Evolutionary conservation across 805 yeast species (phyloP).

Genomic region (Ascoidea asiatica): DNA sequence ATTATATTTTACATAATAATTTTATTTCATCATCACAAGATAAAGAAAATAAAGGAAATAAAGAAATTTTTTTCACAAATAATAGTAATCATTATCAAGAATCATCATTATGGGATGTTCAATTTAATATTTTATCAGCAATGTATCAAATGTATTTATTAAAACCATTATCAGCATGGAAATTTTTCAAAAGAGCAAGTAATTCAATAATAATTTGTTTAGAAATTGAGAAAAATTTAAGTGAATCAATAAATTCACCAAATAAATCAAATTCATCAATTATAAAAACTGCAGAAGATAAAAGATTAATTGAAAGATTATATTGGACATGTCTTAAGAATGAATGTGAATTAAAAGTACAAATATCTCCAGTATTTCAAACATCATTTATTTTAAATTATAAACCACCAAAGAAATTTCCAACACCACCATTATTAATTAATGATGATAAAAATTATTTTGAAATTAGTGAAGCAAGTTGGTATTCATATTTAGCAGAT

Average conservation of each 20-base stretch:
- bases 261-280: too few relatives aligned
- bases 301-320: constrained; percentile 6
- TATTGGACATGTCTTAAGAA: constrained; percentile 10
- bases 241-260: not conserved
- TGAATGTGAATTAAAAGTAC: constrained; percentile 8
- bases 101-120: constrained; percentile 9
- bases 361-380: constrained; percentile 8
- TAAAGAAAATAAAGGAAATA: not conserved
- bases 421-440: constrained; percentile 6
- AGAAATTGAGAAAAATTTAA: constrained; percentile 2
- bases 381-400: constrained; percentile 7
- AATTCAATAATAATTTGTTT: constrained; percentile 5
- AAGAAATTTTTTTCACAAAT: not conserved
- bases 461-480: constrained; percentile 7
- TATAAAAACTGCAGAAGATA: not conserved
- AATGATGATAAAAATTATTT: constrained; percentile 3
- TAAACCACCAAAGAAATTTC: constrained; percentile 10
- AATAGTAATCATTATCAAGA: not conserved
- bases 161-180: constrained; percentile 9
- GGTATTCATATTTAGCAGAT: constrained; percentile 11
- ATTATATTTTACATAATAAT: too few relatives aligned
- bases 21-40: not conserved
- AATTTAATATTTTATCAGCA: constrained; percentile 5
- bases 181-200: constrained; percentile 7
- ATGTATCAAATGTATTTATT: constrained; percentile 9